Base-by-base conservation (phyloP, 2,329 filamentous ascomycete species). In the Dactylellina parvicollis region DNA sequence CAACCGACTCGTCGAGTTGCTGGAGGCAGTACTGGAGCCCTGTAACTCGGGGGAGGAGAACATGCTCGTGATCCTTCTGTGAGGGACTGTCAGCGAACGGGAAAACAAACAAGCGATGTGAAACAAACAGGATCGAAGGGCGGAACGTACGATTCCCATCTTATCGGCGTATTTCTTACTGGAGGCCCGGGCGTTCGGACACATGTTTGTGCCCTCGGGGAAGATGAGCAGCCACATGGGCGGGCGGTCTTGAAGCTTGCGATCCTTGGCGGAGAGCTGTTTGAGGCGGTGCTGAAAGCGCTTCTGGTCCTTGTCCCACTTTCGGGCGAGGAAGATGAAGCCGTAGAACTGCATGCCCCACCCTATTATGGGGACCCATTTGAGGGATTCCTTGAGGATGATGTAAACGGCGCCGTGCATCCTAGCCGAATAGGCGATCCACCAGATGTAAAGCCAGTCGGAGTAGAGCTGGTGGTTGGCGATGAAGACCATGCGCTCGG, bases 191-290 rank as follows among this genome's bases (percentile, higher is more conserved):
- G 90, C 90, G 75, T 90, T 90, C 8, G 82, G 82, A 0, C 90
- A 92, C 10, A 92, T 80, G 79, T 96, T 96, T 1, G 92, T 96
- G 24, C 92, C 92, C 80, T 96, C 92, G 0, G 92, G 92, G 76
- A 96, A 96, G 46, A 96, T 86, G 40, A 96, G 84, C 34, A 96
- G 84, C 92, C 92, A 96, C 92, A 96, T 96, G 3, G 92, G 92
- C 34, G 44, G 30, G n/a, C 67, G 52, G 16, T 72, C 59, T 77
- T 92, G 86, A 9, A 86, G 82, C 36, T 87, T 89, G 28, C 84
- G 79, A 1, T 82, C 81, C 20, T 86, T 87, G 7, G 83, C 78
- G 80, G 89, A 90, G 74, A 96, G 84, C 79, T 91, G 89, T 61
- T 86, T 82, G 1, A 96, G 82, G 7, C 91, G 88, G 77, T 92